Evolutionary conservation across 2,329 filamentous ascomycete species (phyloP).

Genomic region (Phaeosphaeria sp.): DNA sequence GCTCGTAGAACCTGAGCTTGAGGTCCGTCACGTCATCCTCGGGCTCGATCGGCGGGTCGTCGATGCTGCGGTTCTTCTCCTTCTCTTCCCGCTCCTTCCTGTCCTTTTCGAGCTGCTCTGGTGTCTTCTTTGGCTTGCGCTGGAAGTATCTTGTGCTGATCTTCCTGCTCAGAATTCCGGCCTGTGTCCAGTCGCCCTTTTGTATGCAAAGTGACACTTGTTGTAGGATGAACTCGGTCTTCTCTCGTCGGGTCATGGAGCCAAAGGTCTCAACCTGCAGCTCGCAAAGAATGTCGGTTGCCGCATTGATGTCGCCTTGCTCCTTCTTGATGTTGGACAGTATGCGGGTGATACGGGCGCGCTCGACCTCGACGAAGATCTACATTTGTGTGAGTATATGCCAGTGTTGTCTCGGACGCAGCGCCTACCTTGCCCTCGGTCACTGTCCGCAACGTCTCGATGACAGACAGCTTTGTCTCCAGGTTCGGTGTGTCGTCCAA

Average conservation of each 20-base stretch:
- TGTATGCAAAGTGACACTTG: slow-evolving; percentile 96
- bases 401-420: background rate
- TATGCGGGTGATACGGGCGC: slow-evolving; percentile 91
- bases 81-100: slow-evolving; percentile 85
- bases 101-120: slow-evolving; percentile 89
- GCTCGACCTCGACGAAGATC: slow-evolving; percentile 99
- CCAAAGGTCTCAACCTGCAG: slow-evolving; percentile 98
- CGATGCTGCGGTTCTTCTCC: slow-evolving; percentile 79
- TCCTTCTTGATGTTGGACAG: slow-evolving; percentile 97
- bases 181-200: slow-evolving; percentile 94
- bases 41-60: slow-evolving; percentile 76
- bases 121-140: slow-evolving; percentile 87
- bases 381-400: slow-evolving; percentile 42
- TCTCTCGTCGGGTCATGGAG: slow-evolving; percentile 95
- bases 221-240: slow-evolving; percentile 97
- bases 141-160: slow-evolving; percentile 94
- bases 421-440: slow-evolving; percentile 86
- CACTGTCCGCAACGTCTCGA: slow-evolving; percentile 93
- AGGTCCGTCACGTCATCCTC: slow-evolving; percentile 94
- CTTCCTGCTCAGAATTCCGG: slow-evolving; percentile 91
- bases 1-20: slow-evolving; percentile 95
- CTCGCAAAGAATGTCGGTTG: slow-evolving; percentile 93
- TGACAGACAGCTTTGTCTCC: slow-evolving; percentile 89
- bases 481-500: slow-evolving; percentile 83
- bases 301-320: slow-evolving; percentile 88